Evolutionary conservation across 371 early-diverging fungal genomes (phyloP), one percentile per base, ranked within the genome.

Genomic region (Mortierella sp.): DNA sequence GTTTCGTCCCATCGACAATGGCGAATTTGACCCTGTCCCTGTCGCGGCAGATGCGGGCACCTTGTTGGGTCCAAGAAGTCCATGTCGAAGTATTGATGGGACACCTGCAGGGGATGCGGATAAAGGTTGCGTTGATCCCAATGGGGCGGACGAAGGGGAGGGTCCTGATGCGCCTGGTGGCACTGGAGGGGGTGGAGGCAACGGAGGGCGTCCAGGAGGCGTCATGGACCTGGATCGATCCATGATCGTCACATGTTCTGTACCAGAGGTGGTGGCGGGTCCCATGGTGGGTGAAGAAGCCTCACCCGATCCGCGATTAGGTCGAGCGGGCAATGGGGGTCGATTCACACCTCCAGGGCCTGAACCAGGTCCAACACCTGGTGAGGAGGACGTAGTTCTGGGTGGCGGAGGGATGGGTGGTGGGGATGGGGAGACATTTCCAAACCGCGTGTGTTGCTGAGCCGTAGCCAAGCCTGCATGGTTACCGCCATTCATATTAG

Each of bases 381-480:
- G 76, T 2, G 76, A 74, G 0, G 61, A 12, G 0, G 60, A 58
- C 50, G 49, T 43, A 14, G 57, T 69, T 8, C 76, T 54, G 7
- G 82, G 81, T 54, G 79, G 79, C 38, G 80, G 81, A 3, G 84
- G 84, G 26, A 74, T 58, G 27, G 80, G 70, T 38, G 82, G 80
- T 10, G 82, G 80, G 16, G 82, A 72, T 2, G 72, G 72, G 0
- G 78, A 67, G 2, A 68, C 68, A 7, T 52, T 59, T 39, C 68
- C 72, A 23, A 71, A 78, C 0, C 72, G 79, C 6, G 67, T 64
- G 10, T 71, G 79, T 43, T 72, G 64, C 13, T 69, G 70, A 43
- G 50, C 58, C 10, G 34, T 10, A 13, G 60, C 47, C 2, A 73
- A 27, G 2, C 70, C 70, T 24, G 70, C 65, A 13, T 4, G 21